Base-by-base conservation (phyloP, 495 filamentous ascomycete species). In the Talaromyces ruber region DNA sequence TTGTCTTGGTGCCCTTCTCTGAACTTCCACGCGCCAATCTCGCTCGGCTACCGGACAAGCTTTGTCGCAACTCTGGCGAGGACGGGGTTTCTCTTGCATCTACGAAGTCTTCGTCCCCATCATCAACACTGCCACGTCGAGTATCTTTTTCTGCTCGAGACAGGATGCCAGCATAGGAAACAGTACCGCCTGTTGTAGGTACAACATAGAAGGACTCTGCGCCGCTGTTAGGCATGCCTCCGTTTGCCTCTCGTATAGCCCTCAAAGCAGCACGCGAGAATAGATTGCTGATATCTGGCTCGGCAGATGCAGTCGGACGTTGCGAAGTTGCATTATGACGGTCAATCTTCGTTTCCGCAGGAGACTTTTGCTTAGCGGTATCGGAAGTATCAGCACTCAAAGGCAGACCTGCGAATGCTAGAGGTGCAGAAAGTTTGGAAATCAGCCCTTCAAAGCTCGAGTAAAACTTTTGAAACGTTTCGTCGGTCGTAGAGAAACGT, bases 181-280 rank as follows among this genome's bases (percentile, higher is more conserved):
- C 84, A 0, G 92, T 96, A 61, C 91, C 90, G 28, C 94, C 94
- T 5, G 90, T 89, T 0, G 89, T 87, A 8, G 93, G 94, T 0
- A 98, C 94, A 1, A 98, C 90, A 69, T 97, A 97, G 78, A 98
- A 98, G 28, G 88, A 92, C 69, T 97, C 92, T 37, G 85, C 84
- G 21, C 86, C 74, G 25, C 71, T 77, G 22, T 66, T 72, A 26
- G 75, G 74, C 24, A 73, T 66, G 14, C 71, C 67, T 1, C 65
- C 57, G 59, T 76, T 69, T 12, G 81, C 77, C 51, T 86, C 85
- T 8, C 74, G 75, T 53, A 88, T 76, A 11, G 91, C 90, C 29
- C 85, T 82, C 50, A 97, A 80, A 6, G 92, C 90, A 12, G 92
- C 89, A 60, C 81, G 83, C 4, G 91, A 95, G 74, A 92, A 93